Evolutionary conservation across 2,329 filamentous ascomycete genomes (phyloP).

Genomic region (Fusarium illudens): DNA sequence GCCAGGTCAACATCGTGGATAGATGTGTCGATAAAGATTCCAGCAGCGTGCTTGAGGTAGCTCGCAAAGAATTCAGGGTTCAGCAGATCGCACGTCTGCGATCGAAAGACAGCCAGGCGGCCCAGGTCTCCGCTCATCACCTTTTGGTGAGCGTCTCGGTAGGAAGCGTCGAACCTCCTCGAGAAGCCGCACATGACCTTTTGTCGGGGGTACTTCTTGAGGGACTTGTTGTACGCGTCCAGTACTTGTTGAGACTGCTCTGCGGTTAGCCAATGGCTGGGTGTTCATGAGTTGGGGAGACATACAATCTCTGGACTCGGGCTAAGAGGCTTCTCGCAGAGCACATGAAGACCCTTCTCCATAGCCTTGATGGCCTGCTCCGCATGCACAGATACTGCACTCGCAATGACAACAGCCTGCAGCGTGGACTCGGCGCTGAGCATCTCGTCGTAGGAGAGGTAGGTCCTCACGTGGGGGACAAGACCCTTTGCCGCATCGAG

Average conservation of each 20-base stretch:
- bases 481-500: background rate
- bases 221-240: background rate
- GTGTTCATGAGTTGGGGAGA: background rate
- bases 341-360: background rate
- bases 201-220: background rate
- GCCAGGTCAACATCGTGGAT: background rate
- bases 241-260: background rate
- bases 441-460: background rate
- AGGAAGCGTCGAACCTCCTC: background rate
- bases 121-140: background rate
- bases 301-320: background rate
- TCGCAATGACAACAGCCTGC: background rate
- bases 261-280: background rate
- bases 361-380: background rate
- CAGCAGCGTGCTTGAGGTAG: background rate
- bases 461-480: background rate
- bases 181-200: background rate
- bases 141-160: conserved; percentile 1
- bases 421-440: background rate
- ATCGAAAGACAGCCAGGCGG: background rate
- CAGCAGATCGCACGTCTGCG: background rate
- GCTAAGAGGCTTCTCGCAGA: background rate
- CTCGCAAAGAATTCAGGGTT: background rate
- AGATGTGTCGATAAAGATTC: background rate
- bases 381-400: background rate